Conservation (phyloP, 2,329 filamentous ascomycete species). For the Elsinoe ampelina region DNA sequence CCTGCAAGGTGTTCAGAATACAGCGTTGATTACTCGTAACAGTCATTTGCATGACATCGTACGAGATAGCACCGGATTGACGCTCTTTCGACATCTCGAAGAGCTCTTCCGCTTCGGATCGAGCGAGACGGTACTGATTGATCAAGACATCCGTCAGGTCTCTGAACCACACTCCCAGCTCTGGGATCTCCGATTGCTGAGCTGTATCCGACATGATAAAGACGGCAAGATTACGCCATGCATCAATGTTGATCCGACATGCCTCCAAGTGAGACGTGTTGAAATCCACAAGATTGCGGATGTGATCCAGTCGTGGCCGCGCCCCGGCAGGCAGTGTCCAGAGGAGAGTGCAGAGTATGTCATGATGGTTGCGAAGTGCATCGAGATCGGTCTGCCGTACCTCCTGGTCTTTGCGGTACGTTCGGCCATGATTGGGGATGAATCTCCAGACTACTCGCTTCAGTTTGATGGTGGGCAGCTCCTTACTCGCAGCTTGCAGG, state of each 20-base stretch:
- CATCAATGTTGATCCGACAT: constrained; percentile 48
- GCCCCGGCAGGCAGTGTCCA: constrained; percentile 45
- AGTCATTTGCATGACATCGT: constrained; percentile 40
- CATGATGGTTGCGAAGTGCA: constrained; percentile 53
- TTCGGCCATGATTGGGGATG: constrained; percentile 52
- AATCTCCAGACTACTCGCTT: constrained; percentile 48
- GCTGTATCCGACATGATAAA: constrained; percentile 49
- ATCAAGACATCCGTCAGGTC: constrained; percentile 45
- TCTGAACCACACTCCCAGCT: constrained; percentile 47
- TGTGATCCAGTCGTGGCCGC: constrained; percentile 43
- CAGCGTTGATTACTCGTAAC: constrained; percentile 50
- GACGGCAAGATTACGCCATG: constrained; percentile 49
- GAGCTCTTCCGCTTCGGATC: constrained; percentile 49
- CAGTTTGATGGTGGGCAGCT: constrained; percentile 46
- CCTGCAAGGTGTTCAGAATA: constrained; percentile 45
- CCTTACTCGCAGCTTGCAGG: constrained; percentile 37
- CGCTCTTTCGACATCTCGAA: constrained; percentile 30
- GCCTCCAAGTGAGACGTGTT: constrained; percentile 49
- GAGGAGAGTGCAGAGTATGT: constrained; percentile 51
- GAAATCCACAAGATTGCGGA: constrained; percentile 49
- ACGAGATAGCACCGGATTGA: constrained; percentile 33
- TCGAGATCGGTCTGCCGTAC: constrained; percentile 46
- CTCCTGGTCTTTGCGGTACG: constrained; percentile 48
- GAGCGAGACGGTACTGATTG: constrained; percentile 47
- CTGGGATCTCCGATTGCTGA: constrained; percentile 34